These are phyloP conservation scores for Citrus trifoliata DNA, from an alignment of 345 rosid genomes.

Conservation along the genomic window DNA sequence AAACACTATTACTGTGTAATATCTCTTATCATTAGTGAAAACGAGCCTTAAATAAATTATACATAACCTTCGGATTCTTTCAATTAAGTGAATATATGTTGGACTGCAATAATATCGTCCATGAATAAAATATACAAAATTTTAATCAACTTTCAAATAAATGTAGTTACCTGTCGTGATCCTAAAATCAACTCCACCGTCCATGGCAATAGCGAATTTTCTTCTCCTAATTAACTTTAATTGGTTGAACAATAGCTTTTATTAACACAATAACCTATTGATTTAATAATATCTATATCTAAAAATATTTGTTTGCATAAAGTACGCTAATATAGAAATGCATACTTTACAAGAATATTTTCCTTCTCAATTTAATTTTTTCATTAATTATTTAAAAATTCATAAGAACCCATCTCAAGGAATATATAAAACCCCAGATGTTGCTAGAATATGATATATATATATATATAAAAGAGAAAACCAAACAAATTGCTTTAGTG, in stretches of 20 bases:
- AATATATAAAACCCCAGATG: neutral
- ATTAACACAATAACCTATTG: neutral
- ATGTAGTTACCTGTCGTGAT: neutral
- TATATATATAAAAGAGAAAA: neutral
- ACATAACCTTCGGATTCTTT: too few species aligned
- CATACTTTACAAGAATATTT: neutral
- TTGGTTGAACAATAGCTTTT: neutral
- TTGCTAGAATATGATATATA: neutral
- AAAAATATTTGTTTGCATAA: neutral
- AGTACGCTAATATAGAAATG: neutral
- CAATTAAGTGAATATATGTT: too few species aligned
- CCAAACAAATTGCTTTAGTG: slow-evolving; percentile 18
- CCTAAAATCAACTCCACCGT: too few species aligned
- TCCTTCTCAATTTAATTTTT: neutral
- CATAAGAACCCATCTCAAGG: neutral
- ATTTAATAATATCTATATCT: neutral
- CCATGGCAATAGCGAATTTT: neutral
- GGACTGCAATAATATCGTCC: too few species aligned
- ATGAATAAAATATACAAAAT: too few species aligned
- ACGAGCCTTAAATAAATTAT: too few species aligned
- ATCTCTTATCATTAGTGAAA: too few species aligned
- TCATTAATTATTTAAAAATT: neutral
- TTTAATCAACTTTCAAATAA: too few species aligned
- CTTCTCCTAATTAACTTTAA: neutral
- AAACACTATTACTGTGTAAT: too few species aligned